Evolutionary conservation across 441 rosid species (phyloP).

Genomic region (Corymbia calophylla): DNA sequence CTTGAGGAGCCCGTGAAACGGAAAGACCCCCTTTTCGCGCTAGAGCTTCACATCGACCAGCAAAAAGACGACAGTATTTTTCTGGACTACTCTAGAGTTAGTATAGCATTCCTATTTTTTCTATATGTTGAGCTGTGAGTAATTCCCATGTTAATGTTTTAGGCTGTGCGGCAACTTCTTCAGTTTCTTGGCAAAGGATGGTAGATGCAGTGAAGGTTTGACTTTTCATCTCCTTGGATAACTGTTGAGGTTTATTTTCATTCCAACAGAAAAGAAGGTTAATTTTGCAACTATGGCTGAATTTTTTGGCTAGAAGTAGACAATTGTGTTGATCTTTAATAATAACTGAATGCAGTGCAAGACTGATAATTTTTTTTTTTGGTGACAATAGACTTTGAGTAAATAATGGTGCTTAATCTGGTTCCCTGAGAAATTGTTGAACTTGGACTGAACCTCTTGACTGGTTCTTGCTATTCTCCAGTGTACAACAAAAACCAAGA

Average conservation of each 20-base stretch:
- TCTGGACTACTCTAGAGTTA: neutral
- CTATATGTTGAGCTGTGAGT: neutral
- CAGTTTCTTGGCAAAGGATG: constrained; percentile 47
- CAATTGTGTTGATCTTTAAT: neutral
- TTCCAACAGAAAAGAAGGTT: neutral
- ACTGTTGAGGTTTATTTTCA: neutral
- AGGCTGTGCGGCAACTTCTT: constrained; percentile 24
- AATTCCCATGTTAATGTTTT: constrained; percentile 10
- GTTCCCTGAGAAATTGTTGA: neutral
- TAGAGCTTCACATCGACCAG: constrained; percentile 34
- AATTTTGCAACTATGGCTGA: neutral
- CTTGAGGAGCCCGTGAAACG: constrained; percentile 34
- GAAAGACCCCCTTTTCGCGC: constrained; percentile 41
- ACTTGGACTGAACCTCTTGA: neutral
- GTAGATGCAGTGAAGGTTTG: constrained; percentile 60
- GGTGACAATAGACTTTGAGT: neutral
- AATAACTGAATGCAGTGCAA: neutral
- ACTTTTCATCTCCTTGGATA: neutral
- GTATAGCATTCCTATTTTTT: neutral
- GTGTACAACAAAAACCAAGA: neutral
- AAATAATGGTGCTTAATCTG: neutral
- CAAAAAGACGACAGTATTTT: constrained; percentile 21
- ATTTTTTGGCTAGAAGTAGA: neutral
- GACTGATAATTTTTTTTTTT: neutral
- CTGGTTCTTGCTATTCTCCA: neutral